A percentile compares a stretch with the other conserved stretches of the same genome.
These are phyloP conservation scores for Saccharum spontaneum DNA, from an alignment of 176 grass and related monocot genomes.

Conservation along the genomic window DNA sequence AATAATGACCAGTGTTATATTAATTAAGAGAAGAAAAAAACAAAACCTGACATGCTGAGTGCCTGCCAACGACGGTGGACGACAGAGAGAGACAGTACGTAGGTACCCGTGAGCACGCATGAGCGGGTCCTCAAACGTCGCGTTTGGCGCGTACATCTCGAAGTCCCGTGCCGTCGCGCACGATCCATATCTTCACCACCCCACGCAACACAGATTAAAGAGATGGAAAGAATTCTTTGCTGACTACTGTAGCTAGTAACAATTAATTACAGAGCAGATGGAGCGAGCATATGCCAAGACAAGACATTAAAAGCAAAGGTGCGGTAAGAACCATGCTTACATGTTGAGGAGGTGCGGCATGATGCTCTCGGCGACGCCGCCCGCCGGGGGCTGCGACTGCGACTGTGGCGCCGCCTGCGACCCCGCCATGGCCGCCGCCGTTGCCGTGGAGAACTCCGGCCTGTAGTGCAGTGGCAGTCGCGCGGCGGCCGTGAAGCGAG, in stretches of 20 bases:
- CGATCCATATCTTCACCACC: slow-evolving; percentile 30
- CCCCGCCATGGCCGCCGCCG: not conserved
- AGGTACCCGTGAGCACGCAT: slow-evolving; percentile 50
- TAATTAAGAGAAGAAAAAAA: not conserved
- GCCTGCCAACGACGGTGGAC: not conserved
- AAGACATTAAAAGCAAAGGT: not conserved
- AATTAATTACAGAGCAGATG: too few relatives aligned
- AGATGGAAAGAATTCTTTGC: not conserved
- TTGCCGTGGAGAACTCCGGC: not conserved
- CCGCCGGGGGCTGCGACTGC: not conserved
- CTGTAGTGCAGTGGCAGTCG: not conserved
- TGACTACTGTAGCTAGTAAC: too few relatives aligned
- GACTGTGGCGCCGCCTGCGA: not conserved
- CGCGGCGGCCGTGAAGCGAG: not conserved
- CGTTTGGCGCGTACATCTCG: slow-evolving; percentile 34
- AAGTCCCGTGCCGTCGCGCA: slow-evolving; percentile 42
- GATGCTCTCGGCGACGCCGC: slow-evolving; percentile 22
- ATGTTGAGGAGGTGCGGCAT: slow-evolving; percentile 56
- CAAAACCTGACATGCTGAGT: not conserved
- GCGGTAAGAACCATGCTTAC: not conserved
- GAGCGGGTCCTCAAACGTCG: slow-evolving; percentile 46
- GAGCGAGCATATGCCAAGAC: not conserved
- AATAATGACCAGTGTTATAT: too few relatives aligned
- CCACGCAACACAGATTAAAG: not conserved
- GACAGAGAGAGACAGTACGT: not conserved